Percentiles rank a stretch among this genome's conserved stretches.
These are phyloP conservation scores for Entophlyctis helioformis DNA, from an alignment of 192 early-diverging fungal species.

Conservation along the genomic window DNA sequence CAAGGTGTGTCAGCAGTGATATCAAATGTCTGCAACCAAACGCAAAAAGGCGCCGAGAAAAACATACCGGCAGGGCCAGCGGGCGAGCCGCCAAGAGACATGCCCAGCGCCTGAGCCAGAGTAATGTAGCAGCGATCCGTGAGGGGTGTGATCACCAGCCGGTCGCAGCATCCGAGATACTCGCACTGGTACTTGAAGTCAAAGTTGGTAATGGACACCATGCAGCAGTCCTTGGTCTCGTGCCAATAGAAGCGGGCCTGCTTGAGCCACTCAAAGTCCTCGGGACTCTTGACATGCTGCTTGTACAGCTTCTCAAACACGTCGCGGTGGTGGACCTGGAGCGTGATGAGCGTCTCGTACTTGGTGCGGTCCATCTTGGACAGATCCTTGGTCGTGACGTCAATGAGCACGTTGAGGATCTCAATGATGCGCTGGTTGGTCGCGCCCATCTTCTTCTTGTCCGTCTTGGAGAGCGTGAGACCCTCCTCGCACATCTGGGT, in stretches of 20 bases:
- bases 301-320: conserved; percentile 55
- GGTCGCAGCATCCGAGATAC: conserved; percentile 51
- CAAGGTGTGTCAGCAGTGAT: too few relatives aligned
- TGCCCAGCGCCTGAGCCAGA: conserved; percentile 49
- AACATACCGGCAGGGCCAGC: conserved; percentile 44
- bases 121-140: conserved; percentile 53
- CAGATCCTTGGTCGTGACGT: conserved; percentile 49
- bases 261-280: conserved; percentile 56
- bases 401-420: conserved; percentile 46
- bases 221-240: conserved; percentile 54
- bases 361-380: conserved; percentile 52
- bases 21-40: too few relatives aligned
- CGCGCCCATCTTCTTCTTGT: conserved; percentile 52
- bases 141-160: conserved; percentile 51
- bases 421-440: conserved; percentile 47
- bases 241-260: conserved; percentile 60
- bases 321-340: conserved; percentile 56
- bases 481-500: conserved; percentile 49
- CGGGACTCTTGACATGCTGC: conserved; percentile 40
- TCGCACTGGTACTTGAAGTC: conserved; percentile 56
- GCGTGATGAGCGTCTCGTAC: conserved; percentile 57
- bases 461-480: conserved; percentile 36
- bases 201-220: conserved; percentile 53
- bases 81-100: conserved; percentile 54
- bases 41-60: too few relatives aligned